Base-by-base conservation (phyloP, 2,329 filamentous ascomycete species). In the Clathrospora elynae region DNA sequence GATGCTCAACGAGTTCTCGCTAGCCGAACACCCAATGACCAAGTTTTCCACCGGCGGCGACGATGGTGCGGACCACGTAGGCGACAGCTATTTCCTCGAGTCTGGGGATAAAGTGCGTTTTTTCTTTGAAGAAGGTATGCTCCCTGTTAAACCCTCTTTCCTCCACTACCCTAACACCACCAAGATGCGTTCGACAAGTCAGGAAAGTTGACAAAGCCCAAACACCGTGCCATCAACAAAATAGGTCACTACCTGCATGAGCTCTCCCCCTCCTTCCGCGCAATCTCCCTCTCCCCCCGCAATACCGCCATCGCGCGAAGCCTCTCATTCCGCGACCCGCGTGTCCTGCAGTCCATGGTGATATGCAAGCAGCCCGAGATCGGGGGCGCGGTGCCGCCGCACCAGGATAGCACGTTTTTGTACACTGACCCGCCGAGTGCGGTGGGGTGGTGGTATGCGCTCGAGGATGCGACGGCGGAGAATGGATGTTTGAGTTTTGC, bases 331-430 rank as follows among this genome's bases (percentile, higher is more conserved):
- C 61, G 56, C 4, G 88, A 95, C 68, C 88, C 91, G 2, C 77
- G 86, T 13, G 78, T 86, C 4, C 77, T 99, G 37, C 93, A 99
- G 76, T 93, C 87, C 68, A 99, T 99, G 93, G 80, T 97, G 18
- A 97, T 99, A 59, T 96, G 90, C 81, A 99, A 99, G 72, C 92
- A 96, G 73, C 91, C 93, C 14, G 89, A 95, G 72, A 96, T 97
- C 38, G 93, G 93, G 18, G 92, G 88, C 14, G 87, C 88, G 2
- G 93, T 97, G 29, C 90, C 87, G 1, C 83, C 90, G 14, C 93
- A 99, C 69, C 91, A 96, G 73, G 92, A 97, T 71, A 89, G 83
- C 53, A 91, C 90, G 1, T 99, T 97, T 59, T 60, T 99, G 49
- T 97, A 95, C 69, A 97, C 93, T 1, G 76, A 90, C 54, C 87